Conservation (phyloP, 306 rosid species). For the Prunus armeniaca region DNA sequence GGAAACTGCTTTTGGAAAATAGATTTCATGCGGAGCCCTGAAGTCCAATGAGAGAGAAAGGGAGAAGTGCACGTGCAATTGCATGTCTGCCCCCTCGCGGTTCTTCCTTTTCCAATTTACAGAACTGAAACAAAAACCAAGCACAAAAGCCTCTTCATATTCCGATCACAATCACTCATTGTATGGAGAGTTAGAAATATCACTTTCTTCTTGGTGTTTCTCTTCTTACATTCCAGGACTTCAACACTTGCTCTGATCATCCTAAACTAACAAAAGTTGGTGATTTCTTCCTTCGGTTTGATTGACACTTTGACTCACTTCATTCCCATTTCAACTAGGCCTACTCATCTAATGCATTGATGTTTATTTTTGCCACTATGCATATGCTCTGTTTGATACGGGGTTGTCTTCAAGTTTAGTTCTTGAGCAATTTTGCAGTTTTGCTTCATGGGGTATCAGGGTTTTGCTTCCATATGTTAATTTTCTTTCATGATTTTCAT, state of each 20-base stretch:
- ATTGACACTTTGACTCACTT: neutral
- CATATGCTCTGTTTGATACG: neutral
- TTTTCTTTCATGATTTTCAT: conserved; percentile 8
- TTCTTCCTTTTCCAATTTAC: conserved; percentile 8
- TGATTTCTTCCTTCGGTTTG: neutral
- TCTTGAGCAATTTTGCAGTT: conserved; percentile 5
- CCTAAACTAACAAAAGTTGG: neutral
- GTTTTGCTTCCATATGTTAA: neutral
- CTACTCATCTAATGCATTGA: neutral
- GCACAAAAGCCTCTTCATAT: conserved; percentile 14
- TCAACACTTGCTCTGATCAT: conserved; percentile 6
- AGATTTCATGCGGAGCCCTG: conserved; percentile 9
- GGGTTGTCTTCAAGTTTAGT: neutral
- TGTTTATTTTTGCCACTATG: neutral
- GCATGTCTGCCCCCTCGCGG: conserved; percentile 36
- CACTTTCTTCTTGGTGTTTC: too few relatives aligned
- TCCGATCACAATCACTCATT: neutral
- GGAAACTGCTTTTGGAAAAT: neutral
- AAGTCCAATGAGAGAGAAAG: conserved; percentile 27
- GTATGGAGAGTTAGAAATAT: too few relatives aligned
- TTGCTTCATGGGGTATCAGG: conserved; percentile 6
- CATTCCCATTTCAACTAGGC: neutral
- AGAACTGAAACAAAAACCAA: conserved; percentile 25
- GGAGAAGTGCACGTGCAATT: conserved; percentile 54
- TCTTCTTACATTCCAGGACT: neutral